Percentiles rank a stretch among this genome's conserved stretches.
Evolutionary conservation across 139 green algal genomes (phyloP).

Genomic region (Chlorella sorokiniana): DNA sequence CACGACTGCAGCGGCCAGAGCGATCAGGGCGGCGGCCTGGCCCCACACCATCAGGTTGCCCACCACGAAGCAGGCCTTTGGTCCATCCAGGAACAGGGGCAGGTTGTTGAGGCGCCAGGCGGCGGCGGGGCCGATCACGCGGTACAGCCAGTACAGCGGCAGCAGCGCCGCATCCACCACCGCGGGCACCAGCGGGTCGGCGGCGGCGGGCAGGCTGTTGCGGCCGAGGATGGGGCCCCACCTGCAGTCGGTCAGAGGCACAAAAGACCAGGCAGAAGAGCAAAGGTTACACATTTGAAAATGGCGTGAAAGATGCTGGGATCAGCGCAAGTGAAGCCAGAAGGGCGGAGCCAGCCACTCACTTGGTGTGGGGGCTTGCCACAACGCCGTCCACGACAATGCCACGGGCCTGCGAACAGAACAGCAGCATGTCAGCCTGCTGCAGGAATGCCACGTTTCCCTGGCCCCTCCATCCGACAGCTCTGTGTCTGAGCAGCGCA

Average conservation of each 20-base stretch:
- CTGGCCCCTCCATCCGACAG: too few relatives aligned
- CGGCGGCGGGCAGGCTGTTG: neutral
- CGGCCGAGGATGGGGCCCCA: slow-evolving; percentile 1
- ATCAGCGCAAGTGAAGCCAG: neutral
- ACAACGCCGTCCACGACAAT: slow-evolving; percentile 14
- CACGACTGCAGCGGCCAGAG: neutral
- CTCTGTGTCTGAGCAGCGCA: neutral
- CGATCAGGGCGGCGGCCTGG: neutral
- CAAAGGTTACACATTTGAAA: neutral
- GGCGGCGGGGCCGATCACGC: neutral
- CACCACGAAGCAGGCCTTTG: neutral
- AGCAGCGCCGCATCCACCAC: neutral
- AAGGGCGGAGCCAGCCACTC: neutral
- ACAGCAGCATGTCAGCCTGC: neutral
- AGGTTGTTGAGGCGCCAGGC: slow-evolving; percentile 20
- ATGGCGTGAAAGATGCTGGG: neutral
- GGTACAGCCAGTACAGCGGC: neutral
- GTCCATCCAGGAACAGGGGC: neutral
- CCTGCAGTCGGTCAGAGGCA: neutral
- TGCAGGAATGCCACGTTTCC: too few relatives aligned
- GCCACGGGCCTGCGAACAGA: neutral
- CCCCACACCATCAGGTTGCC: slow-evolving; percentile 5
- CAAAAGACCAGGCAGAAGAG: neutral
- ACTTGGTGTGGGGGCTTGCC: slow-evolving; percentile 5
- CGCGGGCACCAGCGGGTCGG: neutral